These are phyloP conservation scores for Solanum etuberosum DNA, from an alignment of 257 asterid species.

Conservation along the genomic window DNA sequence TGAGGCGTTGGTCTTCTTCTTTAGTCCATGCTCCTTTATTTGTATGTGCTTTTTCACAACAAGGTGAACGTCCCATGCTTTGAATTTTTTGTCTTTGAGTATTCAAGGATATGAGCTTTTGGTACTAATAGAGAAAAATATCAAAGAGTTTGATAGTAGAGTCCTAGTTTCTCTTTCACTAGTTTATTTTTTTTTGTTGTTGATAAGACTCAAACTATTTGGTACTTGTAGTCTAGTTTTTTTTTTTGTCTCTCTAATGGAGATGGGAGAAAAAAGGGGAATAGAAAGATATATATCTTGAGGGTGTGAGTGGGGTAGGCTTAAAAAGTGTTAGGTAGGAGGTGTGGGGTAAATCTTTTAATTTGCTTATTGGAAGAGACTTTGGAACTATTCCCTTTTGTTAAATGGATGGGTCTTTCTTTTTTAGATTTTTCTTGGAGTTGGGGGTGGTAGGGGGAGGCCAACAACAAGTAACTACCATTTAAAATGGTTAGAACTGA, in stretches of 20 bases:
- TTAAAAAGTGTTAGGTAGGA: neutral
- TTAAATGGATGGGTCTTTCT: constrained; percentile 7
- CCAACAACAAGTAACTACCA: neutral
- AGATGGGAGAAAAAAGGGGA: neutral
- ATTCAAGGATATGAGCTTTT: neutral
- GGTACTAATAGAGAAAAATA: neutral
- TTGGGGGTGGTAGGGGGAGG: neutral
- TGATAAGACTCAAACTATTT: constrained; percentile 1
- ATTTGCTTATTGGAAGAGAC: constrained; percentile 1
- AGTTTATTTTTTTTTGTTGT: neutral
- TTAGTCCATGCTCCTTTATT: constrained; percentile 98
- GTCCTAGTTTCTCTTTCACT: neutral
- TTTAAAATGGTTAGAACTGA: neutral
- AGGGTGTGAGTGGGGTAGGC: neutral
- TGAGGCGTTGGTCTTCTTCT: constrained; percentile 85
- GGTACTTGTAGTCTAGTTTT: neutral
- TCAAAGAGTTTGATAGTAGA: neutral
- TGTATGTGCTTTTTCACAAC: constrained; percentile 94
- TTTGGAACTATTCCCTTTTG: constrained; percentile 11
- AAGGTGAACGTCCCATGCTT: constrained; percentile 87
- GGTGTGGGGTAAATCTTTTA: neutral
- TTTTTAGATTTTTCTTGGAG: neutral
- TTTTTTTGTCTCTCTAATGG: neutral
- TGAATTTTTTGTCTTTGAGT: neutral
- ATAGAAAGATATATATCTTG: neutral